phyloP scores from a whole-genome alignment of 176 grass and related monocot species.

The Thalia dealbata region DNA sequence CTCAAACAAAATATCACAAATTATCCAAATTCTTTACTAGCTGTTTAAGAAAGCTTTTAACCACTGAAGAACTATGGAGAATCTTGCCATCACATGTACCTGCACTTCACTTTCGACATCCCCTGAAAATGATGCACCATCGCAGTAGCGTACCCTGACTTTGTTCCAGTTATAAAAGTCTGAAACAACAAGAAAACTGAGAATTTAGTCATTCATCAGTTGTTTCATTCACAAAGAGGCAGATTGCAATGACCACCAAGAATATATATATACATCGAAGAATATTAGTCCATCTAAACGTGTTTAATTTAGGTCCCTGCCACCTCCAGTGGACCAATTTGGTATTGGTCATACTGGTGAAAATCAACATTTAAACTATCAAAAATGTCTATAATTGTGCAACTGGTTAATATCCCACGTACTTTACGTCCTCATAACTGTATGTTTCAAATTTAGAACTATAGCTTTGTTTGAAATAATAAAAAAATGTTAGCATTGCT shows the following conservation, averaged over 20 bases:
- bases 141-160: slow-evolving; percentile 70
- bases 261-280: not conserved
- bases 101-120: slow-evolving; percentile 34
- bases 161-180: slow-evolving; percentile 82
- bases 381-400: too few relatives aligned
- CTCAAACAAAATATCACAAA: not conserved
- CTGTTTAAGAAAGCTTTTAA: not conserved
- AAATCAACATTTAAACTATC: too few relatives aligned
- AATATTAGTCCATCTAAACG: too few relatives aligned
- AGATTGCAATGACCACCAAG: not conserved
- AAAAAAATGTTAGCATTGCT: too few relatives aligned
- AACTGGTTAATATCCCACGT: too few relatives aligned
- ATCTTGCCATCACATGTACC: not conserved
- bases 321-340: too few relatives aligned
- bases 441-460: too few relatives aligned
- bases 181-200: slow-evolving; percentile 11
- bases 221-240: not conserved
- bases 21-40: not conserved
- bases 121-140: slow-evolving; percentile 67
- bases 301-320: too few relatives aligned
- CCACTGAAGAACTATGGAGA: not conserved
- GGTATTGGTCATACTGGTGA: too few relatives aligned
- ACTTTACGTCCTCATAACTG: too few relatives aligned
- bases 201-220: not conserved
- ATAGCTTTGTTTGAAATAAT: too few relatives aligned